These are phyloP conservation scores for Sporopachydermia cereana DNA, from an alignment of 1,139 yeast species.

Conservation along the genomic window DNA sequence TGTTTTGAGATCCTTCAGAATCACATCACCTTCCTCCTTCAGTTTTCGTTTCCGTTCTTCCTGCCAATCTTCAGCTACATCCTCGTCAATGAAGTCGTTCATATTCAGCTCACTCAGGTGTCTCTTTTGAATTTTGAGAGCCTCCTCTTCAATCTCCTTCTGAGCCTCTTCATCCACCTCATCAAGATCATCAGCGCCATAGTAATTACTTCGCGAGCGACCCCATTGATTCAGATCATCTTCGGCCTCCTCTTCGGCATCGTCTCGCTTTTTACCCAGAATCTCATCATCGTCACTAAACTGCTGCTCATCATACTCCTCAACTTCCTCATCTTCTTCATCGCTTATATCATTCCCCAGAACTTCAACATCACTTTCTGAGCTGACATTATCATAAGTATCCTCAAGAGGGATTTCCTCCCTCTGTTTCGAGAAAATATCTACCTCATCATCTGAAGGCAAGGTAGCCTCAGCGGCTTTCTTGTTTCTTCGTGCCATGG, in stretches of 20 bases:
- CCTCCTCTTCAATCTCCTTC: constrained; percentile 76
- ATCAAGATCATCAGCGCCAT: constrained; percentile 68
- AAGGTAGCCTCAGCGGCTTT: constrained; percentile 21
- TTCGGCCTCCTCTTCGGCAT: constrained; percentile 38
- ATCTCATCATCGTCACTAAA: constrained; percentile 2
- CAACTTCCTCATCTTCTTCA: constrained; percentile 16
- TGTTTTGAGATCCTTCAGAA: constrained; percentile 26
- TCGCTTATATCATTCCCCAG: constrained; percentile 24
- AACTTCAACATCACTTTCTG: constrained; percentile 41
- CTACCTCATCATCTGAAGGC: constrained; percentile 46
- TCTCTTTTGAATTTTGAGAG: constrained; percentile 74
- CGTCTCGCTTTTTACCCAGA: constrained; percentile 24
- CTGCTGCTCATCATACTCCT: constrained; percentile 18
- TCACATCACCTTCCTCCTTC: constrained; percentile 27
- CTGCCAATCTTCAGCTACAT: constrained; percentile 63
- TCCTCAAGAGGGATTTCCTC: constrained; percentile 50
- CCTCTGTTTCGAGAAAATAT: constrained; percentile 53
- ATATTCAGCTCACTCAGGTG: constrained; percentile 71
- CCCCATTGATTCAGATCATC: constrained; percentile 73
- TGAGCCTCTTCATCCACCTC: constrained; percentile 65
- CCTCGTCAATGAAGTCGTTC: constrained; percentile 80
- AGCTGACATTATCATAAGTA: constrained; percentile 25
- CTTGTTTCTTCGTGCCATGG: background rate
- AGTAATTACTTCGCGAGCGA: constrained; percentile 54
- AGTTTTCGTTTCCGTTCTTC: constrained; percentile 26